These are phyloP conservation scores for Davidsoniella neocaledoniae DNA, from an alignment of 2,329 filamentous ascomycete genomes.

Conservation along the genomic window DNA sequence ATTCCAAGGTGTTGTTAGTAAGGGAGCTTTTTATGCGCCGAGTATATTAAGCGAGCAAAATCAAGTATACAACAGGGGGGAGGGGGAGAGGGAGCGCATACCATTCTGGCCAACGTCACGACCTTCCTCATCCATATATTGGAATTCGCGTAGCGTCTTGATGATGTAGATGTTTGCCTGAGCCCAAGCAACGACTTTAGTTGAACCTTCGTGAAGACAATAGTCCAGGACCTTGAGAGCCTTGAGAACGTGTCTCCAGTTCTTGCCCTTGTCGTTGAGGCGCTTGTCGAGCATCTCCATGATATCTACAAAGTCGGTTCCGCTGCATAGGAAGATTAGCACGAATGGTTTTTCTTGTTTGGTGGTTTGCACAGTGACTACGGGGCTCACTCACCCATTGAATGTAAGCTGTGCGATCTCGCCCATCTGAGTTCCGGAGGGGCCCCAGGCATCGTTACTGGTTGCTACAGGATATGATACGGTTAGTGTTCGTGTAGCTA, in stretches of 20 bases:
- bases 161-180: conserved; percentile 98
- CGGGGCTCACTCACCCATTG: conserved; percentile 56
- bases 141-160: conserved; percentile 93
- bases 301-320: conserved; percentile 96
- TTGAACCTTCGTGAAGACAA: conserved; percentile 91
- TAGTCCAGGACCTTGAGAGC: conserved; percentile 96
- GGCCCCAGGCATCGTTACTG: conserved; percentile 97
- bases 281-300: conserved; percentile 99
- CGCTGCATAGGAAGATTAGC: conserved; percentile 32
- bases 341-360: not conserved
- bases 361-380: not conserved
- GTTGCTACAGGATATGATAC: conserved; percentile 47
- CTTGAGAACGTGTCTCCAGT: conserved; percentile 96
- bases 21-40: not conserved
- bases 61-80: not conserved
- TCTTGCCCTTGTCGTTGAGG: conserved; percentile 97
- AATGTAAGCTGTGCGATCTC: conserved; percentile 97
- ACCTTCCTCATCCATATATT: conserved; percentile 90
- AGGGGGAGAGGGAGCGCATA: conserved; percentile 27
- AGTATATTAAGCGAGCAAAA: not conserved
- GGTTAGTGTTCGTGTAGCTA: not conserved
- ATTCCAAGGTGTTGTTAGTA: conserved; percentile 13
- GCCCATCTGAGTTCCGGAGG: conserved; percentile 94
- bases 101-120: conserved; percentile 93
- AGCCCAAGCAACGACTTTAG: conserved; percentile 93